phyloP scores from a whole-genome alignment of 2,329 filamentous ascomycete genomes.

The Clonostachys byssicola region DNA sequence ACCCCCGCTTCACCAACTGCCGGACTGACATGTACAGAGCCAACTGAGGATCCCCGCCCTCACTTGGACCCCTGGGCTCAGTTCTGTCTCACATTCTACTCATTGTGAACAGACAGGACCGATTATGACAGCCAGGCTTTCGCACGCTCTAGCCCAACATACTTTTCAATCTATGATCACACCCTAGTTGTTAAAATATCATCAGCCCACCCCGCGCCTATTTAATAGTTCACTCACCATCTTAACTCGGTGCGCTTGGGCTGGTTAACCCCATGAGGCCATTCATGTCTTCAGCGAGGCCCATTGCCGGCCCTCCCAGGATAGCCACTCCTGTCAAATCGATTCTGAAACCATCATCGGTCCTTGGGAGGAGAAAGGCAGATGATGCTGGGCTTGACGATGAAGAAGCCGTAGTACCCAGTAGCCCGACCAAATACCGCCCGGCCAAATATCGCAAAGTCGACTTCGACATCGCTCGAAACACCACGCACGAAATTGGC shows the following conservation, averaged over 20 bases:
- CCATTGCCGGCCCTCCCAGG: constrained; percentile 23
- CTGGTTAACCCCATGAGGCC: constrained; percentile 15
- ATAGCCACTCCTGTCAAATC: constrained; percentile 42
- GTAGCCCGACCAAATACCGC: too few relatives aligned
- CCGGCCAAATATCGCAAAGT: constrained; percentile 50
- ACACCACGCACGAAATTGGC: constrained; percentile 51
- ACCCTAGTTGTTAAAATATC: constrained; percentile 1
- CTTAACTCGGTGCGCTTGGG: neutral
- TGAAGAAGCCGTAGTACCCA: constrained; percentile 1
- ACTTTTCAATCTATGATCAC: constrained; percentile 13
- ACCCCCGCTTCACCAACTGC: too few relatives aligned
- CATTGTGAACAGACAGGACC: too few relatives aligned
- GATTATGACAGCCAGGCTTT: constrained; percentile 16
- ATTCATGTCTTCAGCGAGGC: constrained; percentile 25
- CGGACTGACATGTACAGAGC: too few relatives aligned
- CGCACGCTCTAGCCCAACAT: constrained; percentile 10
- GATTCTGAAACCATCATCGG: constrained; percentile 44
- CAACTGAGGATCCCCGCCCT: too few relatives aligned
- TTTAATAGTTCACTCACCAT: constrained; percentile 1
- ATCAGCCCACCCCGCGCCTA: constrained; percentile 5
- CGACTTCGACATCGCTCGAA: constrained; percentile 53
- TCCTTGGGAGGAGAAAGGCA: constrained; percentile 38
- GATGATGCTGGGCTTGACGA: constrained; percentile 37
- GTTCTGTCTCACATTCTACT: too few relatives aligned
- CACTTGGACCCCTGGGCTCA: too few relatives aligned